Evolutionary conservation across 129 eudicot genomes (phyloP).

Genomic region (Oenanthe sinensis): DNA sequence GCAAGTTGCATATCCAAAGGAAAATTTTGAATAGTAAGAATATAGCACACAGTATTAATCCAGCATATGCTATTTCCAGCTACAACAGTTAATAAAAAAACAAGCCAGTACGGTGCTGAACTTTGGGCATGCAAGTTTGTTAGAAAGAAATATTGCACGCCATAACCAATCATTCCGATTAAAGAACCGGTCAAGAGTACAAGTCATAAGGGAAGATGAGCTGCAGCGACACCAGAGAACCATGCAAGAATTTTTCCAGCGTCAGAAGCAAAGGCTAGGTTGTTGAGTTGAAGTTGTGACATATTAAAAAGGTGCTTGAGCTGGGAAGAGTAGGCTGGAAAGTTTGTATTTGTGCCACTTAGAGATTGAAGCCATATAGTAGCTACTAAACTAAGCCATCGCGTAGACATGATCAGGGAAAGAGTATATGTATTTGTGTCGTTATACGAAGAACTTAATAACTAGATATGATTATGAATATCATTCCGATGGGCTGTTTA

Average conservation of each 20-base stretch:
- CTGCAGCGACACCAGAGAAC: conserved; percentile 69
- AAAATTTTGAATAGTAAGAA: conserved; percentile 58
- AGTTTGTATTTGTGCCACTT: conserved; percentile 76
- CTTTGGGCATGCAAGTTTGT: conserved; percentile 29
- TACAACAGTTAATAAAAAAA: conserved; percentile 60
- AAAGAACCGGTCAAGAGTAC: conserved; percentile 62
- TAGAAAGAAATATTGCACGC: conserved; percentile 58
- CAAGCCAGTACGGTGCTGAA: conserved; percentile 31
- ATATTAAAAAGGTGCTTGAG: conserved; percentile 62
- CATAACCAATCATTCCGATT: conserved; percentile 70
- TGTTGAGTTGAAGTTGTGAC: conserved; percentile 79
- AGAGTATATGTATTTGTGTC: background rate
- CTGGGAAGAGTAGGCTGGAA: conserved; percentile 88
- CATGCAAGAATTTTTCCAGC: conserved; percentile 84
- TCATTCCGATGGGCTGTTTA: background rate
- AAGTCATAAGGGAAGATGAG: conserved; percentile 71
- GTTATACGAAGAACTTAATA: background rate
- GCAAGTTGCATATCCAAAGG: conserved; percentile 66
- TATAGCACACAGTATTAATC: conserved; percentile 84
- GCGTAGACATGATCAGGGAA: conserved; percentile 36
- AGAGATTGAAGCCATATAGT: conserved; percentile 78
- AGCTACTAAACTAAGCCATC: conserved; percentile 75
- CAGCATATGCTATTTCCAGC: conserved; percentile 90
- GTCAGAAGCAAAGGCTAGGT: conserved; percentile 85
- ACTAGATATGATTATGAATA: background rate